A percentile compares a stretch with the other conserved stretches of the same genome.
Conservation (phyloP, 1,284 basidiomycete species). For the Wallemia mellicola region DNA sequence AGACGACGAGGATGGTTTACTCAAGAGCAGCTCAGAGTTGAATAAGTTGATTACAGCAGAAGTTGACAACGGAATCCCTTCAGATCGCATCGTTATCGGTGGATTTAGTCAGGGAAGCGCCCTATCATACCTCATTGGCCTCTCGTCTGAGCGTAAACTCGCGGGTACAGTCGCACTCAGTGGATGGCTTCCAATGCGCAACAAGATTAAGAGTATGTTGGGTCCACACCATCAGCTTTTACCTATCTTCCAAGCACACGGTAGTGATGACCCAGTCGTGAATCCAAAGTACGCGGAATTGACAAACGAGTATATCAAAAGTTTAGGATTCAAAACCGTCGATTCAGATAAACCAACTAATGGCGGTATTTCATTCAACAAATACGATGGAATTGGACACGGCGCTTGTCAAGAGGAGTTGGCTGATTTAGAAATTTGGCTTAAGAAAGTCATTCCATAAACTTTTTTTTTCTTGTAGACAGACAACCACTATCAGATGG, state of each 20-base stretch:
- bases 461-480: no score
- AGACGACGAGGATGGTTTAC: conserved; percentile 30
- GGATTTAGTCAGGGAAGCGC: conserved; percentile 68
- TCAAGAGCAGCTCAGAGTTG: conserved; percentile 29
- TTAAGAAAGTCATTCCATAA: background rate
- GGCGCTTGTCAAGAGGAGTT: conserved; percentile 31
- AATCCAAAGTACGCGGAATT: conserved; percentile 21
- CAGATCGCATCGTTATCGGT: conserved; percentile 30
- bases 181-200: conserved; percentile 38
- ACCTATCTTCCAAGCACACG: conserved; percentile 73
- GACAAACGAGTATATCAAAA: conserved; percentile 26
- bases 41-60: conserved; percentile 42
- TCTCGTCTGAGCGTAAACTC: conserved; percentile 35
- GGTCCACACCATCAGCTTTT: conserved; percentile 18
- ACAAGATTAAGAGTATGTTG: conserved; percentile 18
- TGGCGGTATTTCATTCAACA: conserved; percentile 23
- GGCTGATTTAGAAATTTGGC: conserved; percentile 20
- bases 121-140: conserved; percentile 40
- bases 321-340: conserved; percentile 20
- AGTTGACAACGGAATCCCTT: conserved; percentile 33
- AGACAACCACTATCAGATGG: no score
- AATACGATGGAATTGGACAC: conserved; percentile 25
- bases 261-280: conserved; percentile 43
- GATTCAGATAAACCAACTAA: conserved; percentile 7
- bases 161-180: conserved; percentile 42